These are phyloP conservation scores for Coniferiporia weirii DNA, from an alignment of 1,284 basidiomycete species.

Conservation along the genomic window DNA sequence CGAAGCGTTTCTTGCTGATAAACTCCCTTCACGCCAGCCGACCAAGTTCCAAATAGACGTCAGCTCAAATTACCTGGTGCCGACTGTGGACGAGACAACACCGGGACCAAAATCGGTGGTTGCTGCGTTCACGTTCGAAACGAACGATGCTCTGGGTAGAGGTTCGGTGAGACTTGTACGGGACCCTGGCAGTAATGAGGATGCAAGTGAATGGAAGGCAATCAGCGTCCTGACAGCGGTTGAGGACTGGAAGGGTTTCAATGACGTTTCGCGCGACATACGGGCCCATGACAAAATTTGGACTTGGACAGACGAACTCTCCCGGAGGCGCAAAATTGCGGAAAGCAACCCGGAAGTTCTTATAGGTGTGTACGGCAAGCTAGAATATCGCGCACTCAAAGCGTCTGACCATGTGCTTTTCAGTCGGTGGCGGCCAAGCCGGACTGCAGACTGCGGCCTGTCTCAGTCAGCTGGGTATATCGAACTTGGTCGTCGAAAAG, in stretches of 20 bases:
- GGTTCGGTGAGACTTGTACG: not conserved
- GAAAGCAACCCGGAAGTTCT: constrained; percentile 27
- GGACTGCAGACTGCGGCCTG: constrained; percentile 48
- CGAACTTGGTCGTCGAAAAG: constrained; percentile 43
- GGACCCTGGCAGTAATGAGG: constrained; percentile 4
- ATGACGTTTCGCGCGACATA: constrained; percentile 22
- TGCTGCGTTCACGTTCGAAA: constrained; percentile 10
- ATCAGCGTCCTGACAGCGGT: constrained; percentile 26
- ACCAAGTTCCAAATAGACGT: constrained; percentile 1
- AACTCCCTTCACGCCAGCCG: not conserved
- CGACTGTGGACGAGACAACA: constrained; percentile 15
- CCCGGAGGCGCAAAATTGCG: constrained; percentile 18
- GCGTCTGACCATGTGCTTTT: not conserved
- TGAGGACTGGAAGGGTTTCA: constrained; percentile 28
- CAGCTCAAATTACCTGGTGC: not conserved
- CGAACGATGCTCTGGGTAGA: not conserved
- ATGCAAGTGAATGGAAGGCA: constrained; percentile 25
- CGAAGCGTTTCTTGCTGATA: not conserved
- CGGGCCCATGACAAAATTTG: constrained; percentile 18
- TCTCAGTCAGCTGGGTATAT: constrained; percentile 45
- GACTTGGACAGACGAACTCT: constrained; percentile 18
- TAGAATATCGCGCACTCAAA: not conserved
- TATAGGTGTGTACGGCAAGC: constrained; percentile 22
- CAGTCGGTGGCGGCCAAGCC: constrained; percentile 50
- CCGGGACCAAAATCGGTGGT: not conserved